phyloP scores from a whole-genome alignment of 345 rosid species.

The Moringa oleifera region DNA sequence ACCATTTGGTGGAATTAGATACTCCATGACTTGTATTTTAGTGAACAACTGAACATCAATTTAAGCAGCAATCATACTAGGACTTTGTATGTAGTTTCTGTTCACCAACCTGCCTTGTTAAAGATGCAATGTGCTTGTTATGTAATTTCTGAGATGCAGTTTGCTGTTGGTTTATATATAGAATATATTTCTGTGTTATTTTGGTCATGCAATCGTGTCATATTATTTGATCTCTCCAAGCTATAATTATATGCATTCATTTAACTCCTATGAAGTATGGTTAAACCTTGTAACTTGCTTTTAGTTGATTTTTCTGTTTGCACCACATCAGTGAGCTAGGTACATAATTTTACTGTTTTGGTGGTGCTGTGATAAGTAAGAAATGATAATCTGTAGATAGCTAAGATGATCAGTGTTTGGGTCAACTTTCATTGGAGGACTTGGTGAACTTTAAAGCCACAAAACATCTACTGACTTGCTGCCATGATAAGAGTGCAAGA shows the following conservation, averaged over 20 bases:
- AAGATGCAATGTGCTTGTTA: no score
- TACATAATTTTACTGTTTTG: neutral
- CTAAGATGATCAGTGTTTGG: conserved; percentile 6
- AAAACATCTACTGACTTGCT: neutral
- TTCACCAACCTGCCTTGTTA: no score
- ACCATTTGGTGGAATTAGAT: neutral
- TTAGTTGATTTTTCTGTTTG: neutral
- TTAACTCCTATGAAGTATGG: no score
- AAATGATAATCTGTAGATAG: conserved; percentile 2
- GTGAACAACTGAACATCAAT: no score
- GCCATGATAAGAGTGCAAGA: neutral
- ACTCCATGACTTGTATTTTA: neutral
- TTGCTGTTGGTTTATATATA: no score
- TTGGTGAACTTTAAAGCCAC: neutral
- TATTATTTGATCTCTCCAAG: neutral
- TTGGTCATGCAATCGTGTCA: no score
- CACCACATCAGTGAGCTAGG: no score
- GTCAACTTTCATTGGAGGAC: neutral
- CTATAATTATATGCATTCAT: neutral
- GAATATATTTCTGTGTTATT: no score
- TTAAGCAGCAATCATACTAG: no score
- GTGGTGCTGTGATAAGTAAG: neutral
- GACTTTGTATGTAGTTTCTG: no score
- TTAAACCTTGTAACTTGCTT: neutral
- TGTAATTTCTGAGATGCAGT: no score